phyloP scores from a whole-genome alignment of 148 eudicot species.

The Rhododendron molle region DNA sequence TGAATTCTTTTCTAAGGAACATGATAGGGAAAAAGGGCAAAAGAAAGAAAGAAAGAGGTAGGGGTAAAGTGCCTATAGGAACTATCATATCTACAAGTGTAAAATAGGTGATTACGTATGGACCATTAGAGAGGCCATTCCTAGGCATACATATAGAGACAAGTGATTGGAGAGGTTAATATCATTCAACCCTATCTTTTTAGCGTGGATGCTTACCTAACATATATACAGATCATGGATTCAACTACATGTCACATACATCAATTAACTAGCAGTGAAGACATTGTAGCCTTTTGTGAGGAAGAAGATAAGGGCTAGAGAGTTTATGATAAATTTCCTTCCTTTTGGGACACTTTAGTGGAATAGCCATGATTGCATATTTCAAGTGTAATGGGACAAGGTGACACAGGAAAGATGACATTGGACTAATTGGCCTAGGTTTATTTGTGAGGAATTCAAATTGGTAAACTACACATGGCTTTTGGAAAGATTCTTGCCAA shows the following conservation, averaged over 20 bases:
- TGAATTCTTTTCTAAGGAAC: slow-evolving; percentile 14
- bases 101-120: not conserved
- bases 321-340: not conserved
- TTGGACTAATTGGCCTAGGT: not conserved
- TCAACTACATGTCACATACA: slow-evolving; percentile 22
- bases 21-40: not conserved
- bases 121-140: not conserved
- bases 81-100: not conserved
- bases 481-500: not conserved
- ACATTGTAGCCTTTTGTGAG: slow-evolving; percentile 1
- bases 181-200: slow-evolving; percentile 8
- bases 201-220: slow-evolving; percentile 24
- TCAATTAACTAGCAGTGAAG: not conserved
- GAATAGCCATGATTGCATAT: not conserved
- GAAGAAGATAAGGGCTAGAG: not conserved
- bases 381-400: slow-evolving; percentile 3
- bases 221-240: slow-evolving; percentile 17
- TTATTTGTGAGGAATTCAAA: not conserved
- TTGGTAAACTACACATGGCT: not conserved
- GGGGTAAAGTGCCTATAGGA: not conserved
- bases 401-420: not conserved
- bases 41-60: not conserved
- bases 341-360: not conserved
- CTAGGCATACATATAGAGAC: not conserved
- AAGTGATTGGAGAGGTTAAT: slow-evolving; percentile 16